Evolutionary conservation across 1,284 basidiomycete genomes (phyloP).

Genomic region (Cerrena zonata): DNA sequence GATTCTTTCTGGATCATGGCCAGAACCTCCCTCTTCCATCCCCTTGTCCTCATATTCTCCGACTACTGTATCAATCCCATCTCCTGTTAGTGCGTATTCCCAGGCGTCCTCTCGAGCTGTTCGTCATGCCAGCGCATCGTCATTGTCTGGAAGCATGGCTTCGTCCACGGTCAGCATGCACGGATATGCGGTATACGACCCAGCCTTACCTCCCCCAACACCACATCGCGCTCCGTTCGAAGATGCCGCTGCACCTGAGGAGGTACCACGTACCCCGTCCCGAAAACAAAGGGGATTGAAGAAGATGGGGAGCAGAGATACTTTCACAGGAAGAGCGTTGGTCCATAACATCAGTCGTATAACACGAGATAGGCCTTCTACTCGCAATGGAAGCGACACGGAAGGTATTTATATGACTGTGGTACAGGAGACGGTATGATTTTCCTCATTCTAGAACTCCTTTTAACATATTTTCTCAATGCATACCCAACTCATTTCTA

Average conservation of each 20-base stretch:
- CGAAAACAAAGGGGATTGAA: constrained; percentile 16
- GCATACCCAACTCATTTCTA: too few relatives aligned
- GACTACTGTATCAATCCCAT: constrained; percentile 12
- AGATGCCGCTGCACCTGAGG: constrained; percentile 15
- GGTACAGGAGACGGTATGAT: constrained; percentile 31
- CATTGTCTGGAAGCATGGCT: constrained; percentile 20
- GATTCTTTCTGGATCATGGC: constrained; percentile 28
- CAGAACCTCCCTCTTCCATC: constrained; percentile 23
- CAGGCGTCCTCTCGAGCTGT: constrained; percentile 1
- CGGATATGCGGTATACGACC: constrained; percentile 16
- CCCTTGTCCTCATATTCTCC: constrained; percentile 14
- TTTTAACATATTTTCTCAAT: neutral
- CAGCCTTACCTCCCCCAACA: constrained; percentile 12
- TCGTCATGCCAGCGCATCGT: constrained; percentile 17
- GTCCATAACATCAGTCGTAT: constrained; percentile 10
- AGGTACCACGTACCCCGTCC: constrained; percentile 9
- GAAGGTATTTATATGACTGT: constrained; percentile 37
- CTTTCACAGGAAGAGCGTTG: constrained; percentile 15
- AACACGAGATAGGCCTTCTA: constrained; percentile 10
- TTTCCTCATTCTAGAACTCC: neutral
- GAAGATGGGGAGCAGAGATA: constrained; percentile 21
- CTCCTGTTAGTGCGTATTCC: constrained; percentile 6
- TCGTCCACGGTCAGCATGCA: constrained; percentile 25
- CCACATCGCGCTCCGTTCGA: constrained; percentile 22
- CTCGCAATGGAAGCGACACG: constrained; percentile 14